phyloP scores from a whole-genome alignment of 2,329 filamentous ascomycete genomes.

The Emmonsiellopsis sp. region DNA sequence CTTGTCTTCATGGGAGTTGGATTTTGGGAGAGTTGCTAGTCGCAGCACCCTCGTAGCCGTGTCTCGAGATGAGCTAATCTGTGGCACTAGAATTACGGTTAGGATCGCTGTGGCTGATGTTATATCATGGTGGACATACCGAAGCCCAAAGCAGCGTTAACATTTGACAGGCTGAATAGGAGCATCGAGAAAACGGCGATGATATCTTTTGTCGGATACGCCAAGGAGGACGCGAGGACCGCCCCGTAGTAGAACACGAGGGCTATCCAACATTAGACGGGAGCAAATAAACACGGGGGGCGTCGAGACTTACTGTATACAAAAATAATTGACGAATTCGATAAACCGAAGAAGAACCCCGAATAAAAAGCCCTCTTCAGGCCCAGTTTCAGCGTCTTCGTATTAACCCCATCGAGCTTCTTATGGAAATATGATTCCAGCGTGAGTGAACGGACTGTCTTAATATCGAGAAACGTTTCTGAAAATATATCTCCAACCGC shows the following conservation, averaged over 20 bases:
- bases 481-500: conserved; percentile 54
- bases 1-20: conserved; percentile 49
- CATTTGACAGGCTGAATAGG: conserved; percentile 71
- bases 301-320: conserved; percentile 43
- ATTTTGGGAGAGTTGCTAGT: conserved; percentile 52
- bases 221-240: conserved; percentile 46
- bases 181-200: conserved; percentile 72
- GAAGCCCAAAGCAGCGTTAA: conserved; percentile 59
- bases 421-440: conserved; percentile 62
- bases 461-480: conserved; percentile 71
- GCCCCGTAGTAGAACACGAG: conserved; percentile 79
- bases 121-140: conserved; percentile 26
- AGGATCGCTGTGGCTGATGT: background rate
- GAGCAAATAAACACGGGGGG: background rate
- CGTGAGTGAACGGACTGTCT: conserved; percentile 65
- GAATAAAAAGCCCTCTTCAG: conserved; percentile 57
- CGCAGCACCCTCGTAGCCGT: conserved; percentile 64
- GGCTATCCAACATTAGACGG: conserved; percentile 33
- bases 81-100: conserved; percentile 49
- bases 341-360: conserved; percentile 67
- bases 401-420: conserved; percentile 50
- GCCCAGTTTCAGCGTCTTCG: conserved; percentile 51
- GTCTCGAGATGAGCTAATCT: conserved; percentile 65
- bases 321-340: conserved; percentile 62
- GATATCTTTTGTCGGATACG: conserved; percentile 48